Evolutionary conservation across 768 basidiomycete genomes (phyloP), one percentile per base, ranked within the genome.

Genomic region (Coprinellus micaceus): DNA sequence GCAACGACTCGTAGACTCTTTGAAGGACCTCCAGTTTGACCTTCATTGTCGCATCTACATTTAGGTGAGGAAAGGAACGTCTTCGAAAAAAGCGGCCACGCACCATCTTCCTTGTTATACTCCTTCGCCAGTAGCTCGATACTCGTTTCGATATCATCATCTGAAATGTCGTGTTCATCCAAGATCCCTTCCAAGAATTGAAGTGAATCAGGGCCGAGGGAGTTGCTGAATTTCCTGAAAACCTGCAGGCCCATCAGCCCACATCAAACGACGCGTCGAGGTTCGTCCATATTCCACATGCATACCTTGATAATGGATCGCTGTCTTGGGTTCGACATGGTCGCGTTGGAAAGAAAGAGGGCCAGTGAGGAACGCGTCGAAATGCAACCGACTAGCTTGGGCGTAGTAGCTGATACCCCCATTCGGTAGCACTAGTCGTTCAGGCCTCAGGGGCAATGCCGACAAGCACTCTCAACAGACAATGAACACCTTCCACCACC

Each of bases 41-140:
- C 65, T 92, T 91, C 89, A 91, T 91, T 12, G 77, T 74, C 6
- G 89, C 90, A 68, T 92, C 90, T 91, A 56, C 53, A 43, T 1
- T 13, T 11, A 36, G 9, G 49, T 52, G 51, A 22, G 55, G 43
- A 25, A 33, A 29, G 33, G 33, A 47, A 53, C 15, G 26, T 17
- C 28, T 41, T 41, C 28, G 39, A 19, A 21, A 39, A 3, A 17
- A 53, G 10, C 9, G 5, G 49, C 22, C 9, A 21, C 74, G 40
- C 60, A 85, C 92, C 91, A 75, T 94, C 92, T 69, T 94, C 91
- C 63, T 86, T 90, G 63, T 91, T 91, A 63, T 94, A 94, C 62
- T 92, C 91, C 60, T 88, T 84, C 7, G 91, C 91, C 26, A 94
- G 77, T 43, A 84, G 82, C 63, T 94, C 92, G 12, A 94, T 72